Conservation (phyloP, 257 asterid species). For the Nicotiana knightiana region DNA sequence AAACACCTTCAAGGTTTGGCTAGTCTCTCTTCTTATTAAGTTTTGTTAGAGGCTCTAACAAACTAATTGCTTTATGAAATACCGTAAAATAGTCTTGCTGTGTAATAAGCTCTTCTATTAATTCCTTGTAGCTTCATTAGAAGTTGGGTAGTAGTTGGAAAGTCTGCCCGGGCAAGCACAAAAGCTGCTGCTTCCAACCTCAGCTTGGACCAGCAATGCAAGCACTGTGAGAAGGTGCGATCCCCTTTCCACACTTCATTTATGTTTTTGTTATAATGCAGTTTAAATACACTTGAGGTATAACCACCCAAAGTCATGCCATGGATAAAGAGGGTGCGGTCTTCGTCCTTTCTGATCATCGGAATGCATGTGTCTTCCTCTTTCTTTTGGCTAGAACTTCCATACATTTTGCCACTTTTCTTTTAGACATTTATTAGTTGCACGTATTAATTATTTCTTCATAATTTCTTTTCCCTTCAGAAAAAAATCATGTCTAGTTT, state of each 20-base stretch:
- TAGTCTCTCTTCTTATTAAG: background rate
- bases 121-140: constrained; percentile 66
- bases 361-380: background rate
- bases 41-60: background rate
- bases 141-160: constrained; percentile 75
- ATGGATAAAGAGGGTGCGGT: background rate
- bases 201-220: constrained; percentile 82
- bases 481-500: background rate
- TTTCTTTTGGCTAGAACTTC: background rate
- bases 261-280: background rate
- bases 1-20: constrained; percentile 50
- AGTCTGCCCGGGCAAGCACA: constrained; percentile 59
- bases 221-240: constrained; percentile 89
- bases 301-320: background rate
- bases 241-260: background rate
- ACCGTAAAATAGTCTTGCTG: background rate
- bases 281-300: background rate
- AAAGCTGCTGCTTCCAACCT: constrained; percentile 71
- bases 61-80: background rate
- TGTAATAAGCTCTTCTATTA: background rate
- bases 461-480: background rate
- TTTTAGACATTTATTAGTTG: background rate
- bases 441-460: background rate
- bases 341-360: background rate
- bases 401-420: background rate